Base-by-base conservation (phyloP, 768 basidiomycete species). In the Fomitopsis serialis region DNA sequence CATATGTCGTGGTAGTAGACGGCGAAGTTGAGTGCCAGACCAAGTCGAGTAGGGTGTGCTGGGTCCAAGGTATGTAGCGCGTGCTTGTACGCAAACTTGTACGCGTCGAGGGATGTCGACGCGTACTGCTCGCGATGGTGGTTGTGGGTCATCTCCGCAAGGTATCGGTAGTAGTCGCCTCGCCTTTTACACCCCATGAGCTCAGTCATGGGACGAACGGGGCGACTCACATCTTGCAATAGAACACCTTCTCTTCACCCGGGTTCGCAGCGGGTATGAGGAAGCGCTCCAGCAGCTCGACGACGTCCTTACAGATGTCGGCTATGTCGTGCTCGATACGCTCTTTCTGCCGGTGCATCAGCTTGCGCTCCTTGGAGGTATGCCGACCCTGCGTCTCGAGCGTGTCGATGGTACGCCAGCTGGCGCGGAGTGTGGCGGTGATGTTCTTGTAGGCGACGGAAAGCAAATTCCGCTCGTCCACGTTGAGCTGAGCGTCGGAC, bases 371-470 rank as follows among this genome's bases (percentile, higher is more conserved):
- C 58, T 78, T 74, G 60, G 77, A 61, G 59, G 76, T 67, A 66
- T 77, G 70, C 52, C 71, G 71, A 58, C 77, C 71, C 66, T 82
- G 78, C 66, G 85, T 78, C 72, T 89, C 87, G 58, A 91, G 77
- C 52, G 78, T 79, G 58, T 89, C 87, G 52, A 92, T 77, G 60
- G 84, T 81, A 61, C 91, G 79, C 92, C 92, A 94, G 59, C 89
- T 90, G 46, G 83, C 85, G 52, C 92, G 85, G 54, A 91, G 81
- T 19, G 77, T 81, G 62, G 90, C 89, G 19, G 90, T 95, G 58
- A 88, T 75, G 68, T 92, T 92, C 78, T 94, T 95, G 76, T 91
- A 93, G 24, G 92, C 91, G 55, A 92, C 81, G 2, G 91, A 93
- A 53, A 93, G 80, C 34, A 94, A 77, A 69, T 89, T 93, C 62